phyloP scores from a whole-genome alignment of 495 filamentous ascomycete genomes.

The Penicillium fimorum region DNA sequence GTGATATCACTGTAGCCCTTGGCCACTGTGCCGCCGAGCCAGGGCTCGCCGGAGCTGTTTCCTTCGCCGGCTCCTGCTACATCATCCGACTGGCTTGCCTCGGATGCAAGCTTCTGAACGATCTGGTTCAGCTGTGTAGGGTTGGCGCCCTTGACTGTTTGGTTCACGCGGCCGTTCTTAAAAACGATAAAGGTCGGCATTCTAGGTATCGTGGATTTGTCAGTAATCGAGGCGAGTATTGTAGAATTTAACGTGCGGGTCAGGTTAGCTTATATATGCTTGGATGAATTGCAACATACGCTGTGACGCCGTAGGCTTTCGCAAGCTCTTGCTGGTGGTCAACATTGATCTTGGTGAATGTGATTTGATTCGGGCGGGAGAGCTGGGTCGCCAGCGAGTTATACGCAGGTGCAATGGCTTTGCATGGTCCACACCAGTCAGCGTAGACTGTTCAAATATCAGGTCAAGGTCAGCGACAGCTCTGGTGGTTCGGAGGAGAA shows the following conservation, averaged over 20 bases:
- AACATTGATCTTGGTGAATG: slow-evolving; percentile 84
- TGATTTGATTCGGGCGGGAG: slow-evolving; percentile 68
- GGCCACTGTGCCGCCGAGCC: slow-evolving; percentile 72
- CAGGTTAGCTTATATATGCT: background rate
- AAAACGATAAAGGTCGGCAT: slow-evolving; percentile 89
- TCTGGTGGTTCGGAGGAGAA: slow-evolving; percentile 5
- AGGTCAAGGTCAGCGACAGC: slow-evolving; percentile 8
- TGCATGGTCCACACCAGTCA: slow-evolving; percentile 84
- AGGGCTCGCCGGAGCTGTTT: slow-evolving; percentile 50
- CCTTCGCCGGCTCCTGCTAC: slow-evolving; percentile 43
- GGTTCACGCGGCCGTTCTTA: slow-evolving; percentile 63
- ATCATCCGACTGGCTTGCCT: slow-evolving; percentile 58
- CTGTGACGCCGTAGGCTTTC: slow-evolving; percentile 66
- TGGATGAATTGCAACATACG: slow-evolving; percentile 47
- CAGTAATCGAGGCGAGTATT: background rate
- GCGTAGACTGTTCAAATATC: slow-evolving; percentile 67
- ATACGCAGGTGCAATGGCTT: slow-evolving; percentile 79
- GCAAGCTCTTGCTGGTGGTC: slow-evolving; percentile 74
- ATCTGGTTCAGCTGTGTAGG: slow-evolving; percentile 62
- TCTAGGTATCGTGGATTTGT: slow-evolving; percentile 8
- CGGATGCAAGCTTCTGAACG: slow-evolving; percentile 68
- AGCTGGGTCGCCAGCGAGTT: slow-evolving; percentile 72
- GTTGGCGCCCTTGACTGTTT: slow-evolving; percentile 74
- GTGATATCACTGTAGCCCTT: slow-evolving; percentile 84
- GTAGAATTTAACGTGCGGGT: background rate